A percentile compares a stretch with the other conserved stretches of the same genome.
phyloP scores from a whole-genome alignment of 2,329 filamentous ascomycete genomes.

The Colletotrichum spinosum region DNA sequence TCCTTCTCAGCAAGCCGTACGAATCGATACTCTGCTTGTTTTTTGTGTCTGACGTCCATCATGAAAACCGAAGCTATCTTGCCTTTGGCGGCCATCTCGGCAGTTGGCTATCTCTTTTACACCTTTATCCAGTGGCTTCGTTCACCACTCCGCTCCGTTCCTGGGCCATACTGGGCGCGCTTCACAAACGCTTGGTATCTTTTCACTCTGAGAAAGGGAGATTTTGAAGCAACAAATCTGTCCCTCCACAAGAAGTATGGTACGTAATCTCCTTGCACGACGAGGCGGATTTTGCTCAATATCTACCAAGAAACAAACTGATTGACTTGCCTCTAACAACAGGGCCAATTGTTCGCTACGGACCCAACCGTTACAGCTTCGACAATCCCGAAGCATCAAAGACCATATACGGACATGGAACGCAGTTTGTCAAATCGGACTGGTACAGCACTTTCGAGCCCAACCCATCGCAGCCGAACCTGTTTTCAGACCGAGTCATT shows the following conservation, averaged over 20 bases:
- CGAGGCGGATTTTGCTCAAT: background rate
- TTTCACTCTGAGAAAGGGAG: conserved; percentile 40
- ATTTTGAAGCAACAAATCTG: conserved; percentile 44
- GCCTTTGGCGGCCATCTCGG: background rate
- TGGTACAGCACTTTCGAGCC: conserved; percentile 43
- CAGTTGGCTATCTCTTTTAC: background rate
- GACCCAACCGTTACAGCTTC: conserved; percentile 60
- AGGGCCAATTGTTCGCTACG: conserved; percentile 58
- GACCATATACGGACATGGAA: conserved; percentile 47
- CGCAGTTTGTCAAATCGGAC: conserved; percentile 49
- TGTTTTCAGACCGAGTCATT: conserved; percentile 50
- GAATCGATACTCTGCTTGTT: too few relatives aligned
- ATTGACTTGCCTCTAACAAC: background rate
- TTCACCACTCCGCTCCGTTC: conserved; percentile 42
- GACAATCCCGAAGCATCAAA: conserved; percentile 53
- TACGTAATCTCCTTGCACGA: conserved; percentile 1
- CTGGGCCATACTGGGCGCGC: conserved; percentile 43
- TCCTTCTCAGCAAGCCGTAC: too few relatives aligned
- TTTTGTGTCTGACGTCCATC: too few relatives aligned
- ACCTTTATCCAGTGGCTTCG: conserved; percentile 13
- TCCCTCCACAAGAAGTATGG: conserved; percentile 47
- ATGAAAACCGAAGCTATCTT: conserved; percentile 16
- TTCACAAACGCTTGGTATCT: conserved; percentile 47
- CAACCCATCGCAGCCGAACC: conserved; percentile 39
- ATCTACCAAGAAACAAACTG: background rate